Percentiles rank a stretch among this genome's conserved stretches.
phyloP scores from a whole-genome alignment of 139 green algal species.

The Microglena sp. region DNA sequence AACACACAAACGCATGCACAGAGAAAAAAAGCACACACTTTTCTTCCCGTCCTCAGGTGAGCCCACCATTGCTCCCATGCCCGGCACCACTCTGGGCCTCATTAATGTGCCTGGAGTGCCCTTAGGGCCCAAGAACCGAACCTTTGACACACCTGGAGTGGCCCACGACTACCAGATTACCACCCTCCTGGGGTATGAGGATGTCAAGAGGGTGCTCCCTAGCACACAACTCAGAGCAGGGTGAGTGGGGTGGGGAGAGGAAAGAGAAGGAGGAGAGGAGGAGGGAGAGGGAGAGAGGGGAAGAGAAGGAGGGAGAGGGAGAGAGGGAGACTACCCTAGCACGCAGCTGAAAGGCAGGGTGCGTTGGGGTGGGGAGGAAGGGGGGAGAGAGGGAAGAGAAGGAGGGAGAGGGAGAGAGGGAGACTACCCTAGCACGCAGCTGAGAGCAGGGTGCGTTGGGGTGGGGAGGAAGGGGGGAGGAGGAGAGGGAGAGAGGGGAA shows the following conservation, averaged over 20 bases:
- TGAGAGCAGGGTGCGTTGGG: too few species aligned
- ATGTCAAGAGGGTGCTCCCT: conserved; percentile 58
- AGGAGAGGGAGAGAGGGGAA: too few species aligned
- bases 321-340: too few species aligned
- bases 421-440: too few species aligned
- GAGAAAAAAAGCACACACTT: background rate
- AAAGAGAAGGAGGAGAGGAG: too few species aligned
- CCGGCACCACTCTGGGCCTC: conserved; percentile 91
- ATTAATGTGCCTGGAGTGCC: conserved; percentile 56
- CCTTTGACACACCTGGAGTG: conserved; percentile 93
- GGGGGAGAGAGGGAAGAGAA: too few species aligned
- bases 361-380: too few species aligned
- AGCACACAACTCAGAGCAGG: conserved; percentile 11
- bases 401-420: too few species aligned
- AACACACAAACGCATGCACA: conserved; percentile 5
- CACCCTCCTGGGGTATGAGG: conserved; percentile 51
- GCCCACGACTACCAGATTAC: conserved; percentile 80
- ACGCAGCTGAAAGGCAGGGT: too few species aligned
- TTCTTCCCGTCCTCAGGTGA: conserved; percentile 16
- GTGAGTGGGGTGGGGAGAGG: background rate
- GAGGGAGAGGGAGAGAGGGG: too few species aligned
- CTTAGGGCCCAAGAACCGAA: conserved; percentile 48
- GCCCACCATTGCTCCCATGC: conserved; percentile 75
- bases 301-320: too few species aligned
- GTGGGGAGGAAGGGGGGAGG: too few species aligned